These are phyloP conservation scores for Friedmanniomyces simplex DNA, from an alignment of 495 filamentous ascomycete species.

Conservation along the genomic window DNA sequence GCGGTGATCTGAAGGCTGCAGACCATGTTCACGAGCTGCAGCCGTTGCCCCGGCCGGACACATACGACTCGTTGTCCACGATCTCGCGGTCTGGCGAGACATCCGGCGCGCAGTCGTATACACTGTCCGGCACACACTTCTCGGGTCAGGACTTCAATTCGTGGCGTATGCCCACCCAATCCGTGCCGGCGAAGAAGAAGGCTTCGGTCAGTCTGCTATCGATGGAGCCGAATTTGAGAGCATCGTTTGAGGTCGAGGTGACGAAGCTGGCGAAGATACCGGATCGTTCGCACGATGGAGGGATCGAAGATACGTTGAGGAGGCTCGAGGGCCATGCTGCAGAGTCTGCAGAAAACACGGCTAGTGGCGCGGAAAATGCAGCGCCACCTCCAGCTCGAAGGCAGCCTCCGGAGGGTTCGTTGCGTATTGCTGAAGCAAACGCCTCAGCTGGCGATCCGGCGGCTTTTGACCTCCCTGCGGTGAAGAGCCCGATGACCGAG, in stretches of 20 bases:
- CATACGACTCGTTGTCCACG: conserved; percentile 59
- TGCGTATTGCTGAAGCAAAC: not conserved
- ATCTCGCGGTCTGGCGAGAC: conserved; percentile 58
- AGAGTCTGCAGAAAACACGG: conserved; percentile 32
- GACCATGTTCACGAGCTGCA: conserved; percentile 63
- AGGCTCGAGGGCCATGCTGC: conserved; percentile 88
- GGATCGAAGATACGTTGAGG: conserved; percentile 78
- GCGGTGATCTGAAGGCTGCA: conserved; percentile 76
- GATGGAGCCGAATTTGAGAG: conserved; percentile 64
- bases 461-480: not conserved
- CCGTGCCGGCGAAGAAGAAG: not conserved
- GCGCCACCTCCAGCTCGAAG: conserved; percentile 8
- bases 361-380: conserved; percentile 24
- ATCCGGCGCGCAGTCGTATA: conserved; percentile 41
- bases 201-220: conserved; percentile 51
- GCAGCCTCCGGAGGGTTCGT: not conserved
- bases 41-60: conserved; percentile 50
- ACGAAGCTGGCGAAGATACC: conserved; percentile 80
- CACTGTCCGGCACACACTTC: conserved; percentile 21
- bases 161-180: not conserved
- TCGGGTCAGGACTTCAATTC: conserved; percentile 11
- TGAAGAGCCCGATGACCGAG: conserved; percentile 16
- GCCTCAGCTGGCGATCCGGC: not conserved
- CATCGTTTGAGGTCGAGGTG: conserved; percentile 84
- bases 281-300: conserved; percentile 83